Percentiles rank a stretch among this genome's conserved stretches.
These are phyloP conservation scores for Eragrostis curvula DNA, from an alignment of 176 grass and related monocot genomes.

Conservation along the genomic window DNA sequence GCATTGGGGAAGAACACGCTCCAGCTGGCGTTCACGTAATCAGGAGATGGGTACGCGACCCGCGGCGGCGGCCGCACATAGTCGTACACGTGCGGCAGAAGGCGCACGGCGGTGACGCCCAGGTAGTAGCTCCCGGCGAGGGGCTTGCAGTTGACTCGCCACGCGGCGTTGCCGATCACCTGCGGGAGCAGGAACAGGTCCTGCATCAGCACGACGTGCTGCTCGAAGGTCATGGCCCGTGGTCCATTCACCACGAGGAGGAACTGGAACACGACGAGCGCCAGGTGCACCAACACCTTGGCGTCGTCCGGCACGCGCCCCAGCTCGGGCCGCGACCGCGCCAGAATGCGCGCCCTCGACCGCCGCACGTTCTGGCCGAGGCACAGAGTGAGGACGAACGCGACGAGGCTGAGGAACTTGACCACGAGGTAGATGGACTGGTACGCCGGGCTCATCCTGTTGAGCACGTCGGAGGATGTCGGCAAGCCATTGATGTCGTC, in stretches of 20 bases:
- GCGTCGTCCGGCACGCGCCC: slow-evolving; percentile 73
- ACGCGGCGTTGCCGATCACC: slow-evolving; percentile 73
- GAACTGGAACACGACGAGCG: slow-evolving; percentile 54
- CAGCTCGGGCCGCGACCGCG: slow-evolving; percentile 71
- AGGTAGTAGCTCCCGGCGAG: slow-evolving; percentile 73
- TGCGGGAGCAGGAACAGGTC: slow-evolving; percentile 88
- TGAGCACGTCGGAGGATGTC: too few relatives aligned
- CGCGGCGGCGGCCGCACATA: slow-evolving; percentile 27
- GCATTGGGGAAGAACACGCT: slow-evolving; percentile 67
- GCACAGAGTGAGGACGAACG: slow-evolving; percentile 70
- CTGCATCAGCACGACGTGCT: slow-evolving; percentile 75
- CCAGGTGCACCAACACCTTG: slow-evolving; percentile 60
- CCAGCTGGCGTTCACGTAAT: slow-evolving; percentile 24
- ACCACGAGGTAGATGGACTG: slow-evolving; percentile 57
- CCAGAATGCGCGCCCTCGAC: slow-evolving; percentile 71
- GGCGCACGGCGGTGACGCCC: slow-evolving; percentile 66
- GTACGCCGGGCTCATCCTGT: background rate
- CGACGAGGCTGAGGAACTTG: slow-evolving; percentile 67
- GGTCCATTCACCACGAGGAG: slow-evolving; percentile 54
- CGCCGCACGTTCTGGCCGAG: slow-evolving; percentile 81
- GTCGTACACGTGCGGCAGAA: slow-evolving; percentile 89
- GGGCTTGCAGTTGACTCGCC: slow-evolving; percentile 78
- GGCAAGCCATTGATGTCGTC: too few relatives aligned
- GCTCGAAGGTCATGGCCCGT: slow-evolving; percentile 53
- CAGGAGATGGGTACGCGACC: slow-evolving; percentile 44